Percentiles rank a stretch among this genome's conserved stretches.
These are phyloP conservation scores for Diplodia mutila DNA, from an alignment of 2,329 filamentous ascomycete genomes.

Conservation along the genomic window DNA sequence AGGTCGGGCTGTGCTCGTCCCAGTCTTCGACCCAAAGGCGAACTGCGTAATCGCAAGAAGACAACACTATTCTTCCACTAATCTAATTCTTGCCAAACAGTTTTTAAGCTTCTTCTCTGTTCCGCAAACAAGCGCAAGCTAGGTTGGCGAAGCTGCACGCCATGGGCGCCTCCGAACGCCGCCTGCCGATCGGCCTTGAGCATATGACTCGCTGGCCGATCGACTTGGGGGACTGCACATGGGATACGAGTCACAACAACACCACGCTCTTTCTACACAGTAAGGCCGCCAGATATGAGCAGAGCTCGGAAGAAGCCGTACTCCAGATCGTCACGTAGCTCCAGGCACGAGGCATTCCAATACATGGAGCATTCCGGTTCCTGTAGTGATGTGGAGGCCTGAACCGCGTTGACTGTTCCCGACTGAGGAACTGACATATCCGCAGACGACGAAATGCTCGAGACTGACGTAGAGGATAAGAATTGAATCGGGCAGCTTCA, in stretches of 20 bases:
- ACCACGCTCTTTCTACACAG: not conserved
- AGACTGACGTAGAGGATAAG: no score
- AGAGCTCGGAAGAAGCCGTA: not conserved
- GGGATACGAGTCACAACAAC: not conserved
- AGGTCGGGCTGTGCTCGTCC: not conserved
- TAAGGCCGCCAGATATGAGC: not conserved
- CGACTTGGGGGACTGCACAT: no score
- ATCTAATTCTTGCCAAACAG: not conserved
- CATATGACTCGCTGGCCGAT: not conserved
- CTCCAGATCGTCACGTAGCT: not conserved
- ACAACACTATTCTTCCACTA: not conserved
- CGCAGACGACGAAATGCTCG: not conserved
- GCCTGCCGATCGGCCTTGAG: not conserved
- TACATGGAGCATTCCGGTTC: not conserved
- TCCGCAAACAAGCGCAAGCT: not conserved
- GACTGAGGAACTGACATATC: not conserved
- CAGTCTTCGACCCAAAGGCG: not conserved
- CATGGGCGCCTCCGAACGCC: not conserved
- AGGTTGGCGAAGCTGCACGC: not conserved
- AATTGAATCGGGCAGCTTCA: no score
- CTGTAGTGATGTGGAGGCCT: not conserved
- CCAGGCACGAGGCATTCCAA: not conserved
- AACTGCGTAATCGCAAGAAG: not conserved
- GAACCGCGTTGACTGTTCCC: not conserved
- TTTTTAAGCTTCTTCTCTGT: not conserved